phyloP scores from a whole-genome alignment of 305 asterid genomes.

The Striga hermonthica region DNA sequence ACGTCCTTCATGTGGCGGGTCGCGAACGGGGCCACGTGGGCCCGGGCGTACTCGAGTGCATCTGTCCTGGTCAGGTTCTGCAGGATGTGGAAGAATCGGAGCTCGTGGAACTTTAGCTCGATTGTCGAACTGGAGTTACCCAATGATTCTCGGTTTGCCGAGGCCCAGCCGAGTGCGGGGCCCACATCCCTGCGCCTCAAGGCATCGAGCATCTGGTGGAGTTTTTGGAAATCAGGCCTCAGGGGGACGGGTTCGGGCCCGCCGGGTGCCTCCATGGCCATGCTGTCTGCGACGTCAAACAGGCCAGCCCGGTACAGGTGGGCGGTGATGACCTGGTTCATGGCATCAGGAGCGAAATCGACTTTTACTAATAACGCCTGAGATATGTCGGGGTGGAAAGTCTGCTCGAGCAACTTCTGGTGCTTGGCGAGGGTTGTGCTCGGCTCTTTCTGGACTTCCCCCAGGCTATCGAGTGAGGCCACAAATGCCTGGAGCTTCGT shows the following conservation, averaged over 20 bases:
- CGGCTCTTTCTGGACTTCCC: constrained; percentile 39
- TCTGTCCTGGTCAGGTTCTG: constrained; percentile 36
- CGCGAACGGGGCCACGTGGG: constrained; percentile 44
- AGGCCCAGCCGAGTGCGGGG: constrained; percentile 56
- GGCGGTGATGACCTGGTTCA: constrained; percentile 46
- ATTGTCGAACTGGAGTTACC: constrained; percentile 36
- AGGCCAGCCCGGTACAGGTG: constrained; percentile 51
- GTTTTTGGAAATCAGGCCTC: constrained; percentile 43
- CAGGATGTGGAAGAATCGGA: constrained; percentile 44
- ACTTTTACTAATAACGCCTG: constrained; percentile 43
- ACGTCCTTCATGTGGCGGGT: constrained; percentile 42
- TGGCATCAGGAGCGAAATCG: constrained; percentile 39
- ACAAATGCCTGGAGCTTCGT: constrained; percentile 39
- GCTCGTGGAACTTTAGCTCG: constrained; percentile 48
- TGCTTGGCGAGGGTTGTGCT: constrained; percentile 36
- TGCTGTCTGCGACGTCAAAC: constrained; percentile 49
- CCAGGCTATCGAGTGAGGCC: constrained; percentile 35
- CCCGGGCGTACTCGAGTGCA: constrained; percentile 44
- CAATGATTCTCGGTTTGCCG: constrained; percentile 40
- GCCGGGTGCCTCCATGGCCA: constrained; percentile 41
- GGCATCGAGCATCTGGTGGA: constrained; percentile 49
- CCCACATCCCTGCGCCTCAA: constrained; percentile 39
- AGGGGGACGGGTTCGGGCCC: constrained; percentile 47
- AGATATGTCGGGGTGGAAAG: constrained; percentile 46
- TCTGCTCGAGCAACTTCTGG: constrained; percentile 45